phyloP scores from a whole-genome alignment of 2,329 filamentous ascomycete genomes.

The Coniochaeta sp. region DNA sequence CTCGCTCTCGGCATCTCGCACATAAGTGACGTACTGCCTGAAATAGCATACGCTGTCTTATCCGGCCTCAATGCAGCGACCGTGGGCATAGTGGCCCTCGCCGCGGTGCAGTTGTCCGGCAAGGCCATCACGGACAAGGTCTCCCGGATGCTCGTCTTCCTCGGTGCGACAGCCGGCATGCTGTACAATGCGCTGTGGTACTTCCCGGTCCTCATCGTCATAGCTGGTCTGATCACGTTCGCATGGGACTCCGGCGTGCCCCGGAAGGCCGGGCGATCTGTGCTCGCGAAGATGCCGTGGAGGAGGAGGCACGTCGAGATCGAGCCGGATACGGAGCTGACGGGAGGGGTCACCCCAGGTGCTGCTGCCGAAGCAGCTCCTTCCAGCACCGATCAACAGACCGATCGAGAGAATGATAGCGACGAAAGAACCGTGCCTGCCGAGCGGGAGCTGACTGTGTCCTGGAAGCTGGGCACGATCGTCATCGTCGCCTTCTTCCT shows the following conservation, averaged over 20 bases:
- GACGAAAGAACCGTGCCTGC: constrained; percentile 25
- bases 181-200: constrained; percentile 71
- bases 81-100: constrained; percentile 64
- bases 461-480: constrained; percentile 34
- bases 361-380: not conserved
- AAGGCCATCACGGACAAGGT: constrained; percentile 61
- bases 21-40: constrained; percentile 51
- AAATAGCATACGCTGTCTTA: constrained; percentile 59
- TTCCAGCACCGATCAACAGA: not conserved
- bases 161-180: constrained; percentile 56
- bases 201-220: constrained; percentile 57
- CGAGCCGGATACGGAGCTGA: not conserved
- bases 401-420: not conserved
- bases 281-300: constrained; percentile 27
- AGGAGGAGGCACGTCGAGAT: constrained; percentile 28
- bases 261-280: not conserved
- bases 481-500: constrained; percentile 43
- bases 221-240: constrained; percentile 44
- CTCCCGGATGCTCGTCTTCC: constrained; percentile 56
- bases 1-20: constrained; percentile 58
- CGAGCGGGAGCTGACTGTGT: constrained; percentile 29
- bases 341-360: not conserved
- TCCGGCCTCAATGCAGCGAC: constrained; percentile 67
- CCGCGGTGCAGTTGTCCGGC: constrained; percentile 59
- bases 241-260: constrained; percentile 39